Percentiles rank a stretch among this genome's conserved stretches.
Evolutionary conservation across 192 early-diverging fungal genomes (phyloP).

Genomic region (Umbelopsis isabellina): DNA sequence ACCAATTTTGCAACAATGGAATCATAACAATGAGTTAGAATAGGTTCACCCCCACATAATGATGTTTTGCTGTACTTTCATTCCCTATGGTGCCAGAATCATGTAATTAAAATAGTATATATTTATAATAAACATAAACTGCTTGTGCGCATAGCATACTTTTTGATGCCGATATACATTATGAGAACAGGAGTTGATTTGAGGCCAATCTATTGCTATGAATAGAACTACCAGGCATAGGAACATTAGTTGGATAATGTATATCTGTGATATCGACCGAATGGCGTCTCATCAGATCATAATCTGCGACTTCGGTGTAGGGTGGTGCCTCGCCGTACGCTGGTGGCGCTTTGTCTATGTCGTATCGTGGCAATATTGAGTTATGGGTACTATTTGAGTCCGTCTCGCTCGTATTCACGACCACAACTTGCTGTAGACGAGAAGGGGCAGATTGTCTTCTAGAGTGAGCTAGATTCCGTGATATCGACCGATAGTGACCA

Average conservation of each 20-base stretch:
- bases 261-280: background rate
- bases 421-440: constrained; percentile 1
- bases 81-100: no score
- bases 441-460: background rate
- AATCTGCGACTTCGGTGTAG: background rate
- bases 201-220: no score
- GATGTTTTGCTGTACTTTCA: no score
- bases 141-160: background rate
- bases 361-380: constrained; percentile 11
- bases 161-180: background rate
- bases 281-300: background rate
- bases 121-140: background rate
- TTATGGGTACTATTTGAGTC: background rate
- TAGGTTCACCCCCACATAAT: no score
- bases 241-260: background rate
- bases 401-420: background rate
- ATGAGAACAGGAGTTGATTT: background rate
- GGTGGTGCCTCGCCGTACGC: background rate
- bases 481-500: background rate
- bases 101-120: no score
- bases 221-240: no score
- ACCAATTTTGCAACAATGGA: background rate
- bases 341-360: background rate
- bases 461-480: background rate
- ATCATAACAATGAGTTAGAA: background rate